Conservation (phyloP, 257 asterid genomes). For the Catharanthus roseus region DNA sequence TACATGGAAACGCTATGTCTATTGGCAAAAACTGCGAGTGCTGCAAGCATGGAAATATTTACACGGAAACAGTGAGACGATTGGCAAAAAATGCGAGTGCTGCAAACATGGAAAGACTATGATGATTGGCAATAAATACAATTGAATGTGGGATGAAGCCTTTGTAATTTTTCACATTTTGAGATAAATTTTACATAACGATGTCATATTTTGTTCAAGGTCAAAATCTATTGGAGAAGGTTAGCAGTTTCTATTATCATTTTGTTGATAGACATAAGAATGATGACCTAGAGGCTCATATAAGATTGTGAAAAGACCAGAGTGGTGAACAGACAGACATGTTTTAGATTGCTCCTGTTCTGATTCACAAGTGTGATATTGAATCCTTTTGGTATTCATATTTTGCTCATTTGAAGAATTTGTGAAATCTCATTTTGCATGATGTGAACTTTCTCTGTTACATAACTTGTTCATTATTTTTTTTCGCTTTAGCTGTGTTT, state of each 20-base stretch:
- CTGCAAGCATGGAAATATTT: too few species aligned
- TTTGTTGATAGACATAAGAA: too few species aligned
- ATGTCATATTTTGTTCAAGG: not conserved
- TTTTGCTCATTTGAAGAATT: too few species aligned
- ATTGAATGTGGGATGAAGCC: not conserved
- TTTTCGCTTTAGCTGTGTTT: not conserved
- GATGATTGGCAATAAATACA: too few species aligned
- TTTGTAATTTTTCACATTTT: not conserved
- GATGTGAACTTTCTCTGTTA: not conserved
- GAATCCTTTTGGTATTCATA: not conserved
- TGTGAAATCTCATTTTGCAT: not conserved
- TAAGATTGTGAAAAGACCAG: not conserved
- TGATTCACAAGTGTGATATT: not conserved
- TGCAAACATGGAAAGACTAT: too few species aligned
- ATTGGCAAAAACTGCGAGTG: too few species aligned
- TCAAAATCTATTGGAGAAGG: not conserved
- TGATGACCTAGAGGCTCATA: not conserved
- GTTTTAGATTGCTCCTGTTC: not conserved
- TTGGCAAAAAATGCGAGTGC: too few species aligned
- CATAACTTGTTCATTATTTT: not conserved
- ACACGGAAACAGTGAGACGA: too few species aligned
- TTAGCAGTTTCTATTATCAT: too few species aligned
- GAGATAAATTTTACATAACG: not conserved
- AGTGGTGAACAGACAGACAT: not conserved
- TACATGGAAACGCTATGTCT: not conserved